These are phyloP conservation scores for Candolleomyces eurysporus DNA, from an alignment of 768 basidiomycete species.

Conservation along the genomic window DNA sequence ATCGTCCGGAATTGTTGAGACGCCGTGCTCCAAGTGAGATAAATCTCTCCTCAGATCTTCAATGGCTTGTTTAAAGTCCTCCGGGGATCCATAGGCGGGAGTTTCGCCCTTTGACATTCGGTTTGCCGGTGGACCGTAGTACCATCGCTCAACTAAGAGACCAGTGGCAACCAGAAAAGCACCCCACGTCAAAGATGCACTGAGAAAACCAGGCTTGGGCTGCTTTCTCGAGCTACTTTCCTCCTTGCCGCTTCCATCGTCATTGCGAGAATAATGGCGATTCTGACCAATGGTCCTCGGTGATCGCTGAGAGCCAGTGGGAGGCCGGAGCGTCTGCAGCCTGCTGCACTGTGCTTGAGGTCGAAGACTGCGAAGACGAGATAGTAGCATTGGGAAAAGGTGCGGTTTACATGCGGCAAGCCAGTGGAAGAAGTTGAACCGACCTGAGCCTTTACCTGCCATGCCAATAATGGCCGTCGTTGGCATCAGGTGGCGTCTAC, in stretches of 20 bases:
- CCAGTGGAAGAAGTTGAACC: too few relatives aligned
- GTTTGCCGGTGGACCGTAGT: background rate
- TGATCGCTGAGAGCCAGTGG: background rate
- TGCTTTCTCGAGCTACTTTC: background rate
- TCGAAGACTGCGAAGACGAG: too few relatives aligned
- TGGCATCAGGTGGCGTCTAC: too few relatives aligned
- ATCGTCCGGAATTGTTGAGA: slow-evolving; percentile 53
- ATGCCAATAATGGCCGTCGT: too few relatives aligned
- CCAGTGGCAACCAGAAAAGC: background rate
- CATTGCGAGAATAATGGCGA: background rate
- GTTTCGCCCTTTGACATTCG: background rate
- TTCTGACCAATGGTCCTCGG: background rate
- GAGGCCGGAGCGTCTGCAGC: too few relatives aligned
- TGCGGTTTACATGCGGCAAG: too few relatives aligned
- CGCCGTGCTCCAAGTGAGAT: slow-evolving; percentile 24
- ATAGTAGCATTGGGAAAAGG: too few relatives aligned
- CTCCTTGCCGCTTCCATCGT: background rate
- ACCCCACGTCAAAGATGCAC: background rate
- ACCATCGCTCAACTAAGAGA: background rate
- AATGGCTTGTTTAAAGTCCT: slow-evolving; percentile 55
- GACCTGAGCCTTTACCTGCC: too few relatives aligned
- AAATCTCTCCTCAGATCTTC: slow-evolving; percentile 44
- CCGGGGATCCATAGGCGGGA: slow-evolving; percentile 45
- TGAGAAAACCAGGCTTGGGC: background rate
- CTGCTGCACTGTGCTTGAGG: too few relatives aligned